phyloP scores from a whole-genome alignment of 495 filamentous ascomycete species.

The Penicillium argentinense region DNA sequence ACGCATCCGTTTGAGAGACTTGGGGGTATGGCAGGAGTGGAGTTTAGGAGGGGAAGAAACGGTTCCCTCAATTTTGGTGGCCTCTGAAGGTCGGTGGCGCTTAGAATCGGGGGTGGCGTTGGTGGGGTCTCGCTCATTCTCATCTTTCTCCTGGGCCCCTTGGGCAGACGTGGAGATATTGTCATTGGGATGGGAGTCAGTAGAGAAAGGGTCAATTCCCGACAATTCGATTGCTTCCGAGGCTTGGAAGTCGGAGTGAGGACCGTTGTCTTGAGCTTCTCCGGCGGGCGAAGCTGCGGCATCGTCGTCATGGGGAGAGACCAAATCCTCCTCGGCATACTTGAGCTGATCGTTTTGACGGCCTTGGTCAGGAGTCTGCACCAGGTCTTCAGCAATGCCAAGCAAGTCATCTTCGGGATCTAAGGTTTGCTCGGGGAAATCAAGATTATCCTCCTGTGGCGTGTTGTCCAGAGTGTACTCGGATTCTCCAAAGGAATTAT shows the following conservation, averaged over 20 bases:
- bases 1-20: too few relatives aligned
- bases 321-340: conserved; percentile 20
- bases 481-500: conserved; percentile 13
- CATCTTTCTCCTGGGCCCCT: conserved; percentile 28
- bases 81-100: conserved; percentile 30
- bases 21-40: too few relatives aligned
- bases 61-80: too few relatives aligned
- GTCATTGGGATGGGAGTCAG: conserved; percentile 19
- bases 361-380: conserved; percentile 26
- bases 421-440: conserved; percentile 14
- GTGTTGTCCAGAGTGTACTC: conserved; percentile 15
- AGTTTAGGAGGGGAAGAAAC: not conserved
- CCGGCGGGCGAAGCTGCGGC: conserved; percentile 4
- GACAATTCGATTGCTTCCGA: conserved; percentile 22
- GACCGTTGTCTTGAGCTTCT: conserved; percentile 14
- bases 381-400: conserved; percentile 32
- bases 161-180: conserved; percentile 26
- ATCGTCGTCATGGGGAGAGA: conserved; percentile 12
- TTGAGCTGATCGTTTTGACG: conserved; percentile 18
- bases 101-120: conserved; percentile 26
- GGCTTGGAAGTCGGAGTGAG: conserved; percentile 17
- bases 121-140: conserved; percentile 30
- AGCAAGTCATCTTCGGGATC: conserved; percentile 33
- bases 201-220: conserved; percentile 17
- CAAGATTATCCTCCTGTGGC: conserved; percentile 6